A percentile compares a stretch with the other conserved stretches of the same genome.
Conservation (phyloP, 192 early-diverging fungal species). For the Entomortierella chlamydospora region DNA sequence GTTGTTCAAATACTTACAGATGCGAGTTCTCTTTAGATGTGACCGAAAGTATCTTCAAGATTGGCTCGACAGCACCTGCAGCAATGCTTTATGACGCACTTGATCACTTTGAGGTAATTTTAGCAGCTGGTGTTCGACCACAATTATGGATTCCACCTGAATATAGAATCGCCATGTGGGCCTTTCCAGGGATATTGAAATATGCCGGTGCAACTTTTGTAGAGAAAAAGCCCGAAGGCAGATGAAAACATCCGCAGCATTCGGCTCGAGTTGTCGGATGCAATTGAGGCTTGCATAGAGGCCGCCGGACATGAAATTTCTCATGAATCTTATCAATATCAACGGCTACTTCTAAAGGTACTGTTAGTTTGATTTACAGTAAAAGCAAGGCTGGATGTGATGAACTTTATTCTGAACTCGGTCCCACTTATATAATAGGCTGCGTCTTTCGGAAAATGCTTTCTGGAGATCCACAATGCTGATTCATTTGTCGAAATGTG, state of each 20-base stretch:
- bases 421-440: constrained; percentile 60
- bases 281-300: constrained; percentile 92
- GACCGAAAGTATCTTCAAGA: constrained; percentile 88
- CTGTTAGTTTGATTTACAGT: neutral
- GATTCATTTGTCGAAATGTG: constrained; percentile 91
- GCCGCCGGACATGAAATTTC: constrained; percentile 92
- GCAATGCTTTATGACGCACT: constrained; percentile 92
- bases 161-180: too few species aligned
- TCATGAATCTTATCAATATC: constrained; percentile 71
- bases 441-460: constrained; percentile 94
- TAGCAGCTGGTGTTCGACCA: neutral
- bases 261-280: constrained; percentile 78
- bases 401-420: too few species aligned
- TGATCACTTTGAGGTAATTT: constrained; percentile 70
- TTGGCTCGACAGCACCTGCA: constrained; percentile 93
- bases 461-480: constrained; percentile 87
- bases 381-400: too few species aligned
- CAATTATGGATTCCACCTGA: too few species aligned
- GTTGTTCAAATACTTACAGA: too few species aligned
- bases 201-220: neutral
- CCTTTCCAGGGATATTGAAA: neutral
- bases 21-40: constrained; percentile 56
- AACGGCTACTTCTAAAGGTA: constrained; percentile 85
- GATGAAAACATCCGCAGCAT: constrained; percentile 97
- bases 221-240: constrained; percentile 85